Conservation (phyloP, 2,329 filamentous ascomycete genomes). For the Pseudocercospora ulei region DNA sequence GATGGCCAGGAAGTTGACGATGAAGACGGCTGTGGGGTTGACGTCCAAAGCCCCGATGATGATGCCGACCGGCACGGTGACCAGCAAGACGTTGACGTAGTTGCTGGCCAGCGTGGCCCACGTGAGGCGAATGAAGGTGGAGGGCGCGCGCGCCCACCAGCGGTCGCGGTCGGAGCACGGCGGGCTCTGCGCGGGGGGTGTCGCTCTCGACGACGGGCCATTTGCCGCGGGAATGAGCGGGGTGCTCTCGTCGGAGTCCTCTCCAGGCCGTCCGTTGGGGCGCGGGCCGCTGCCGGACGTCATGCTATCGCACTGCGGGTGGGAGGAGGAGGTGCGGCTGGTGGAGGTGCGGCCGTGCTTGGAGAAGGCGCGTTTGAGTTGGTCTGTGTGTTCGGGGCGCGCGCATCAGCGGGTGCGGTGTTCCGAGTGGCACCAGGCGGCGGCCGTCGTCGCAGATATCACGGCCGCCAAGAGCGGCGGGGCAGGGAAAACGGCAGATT, state of each 20-base stretch:
- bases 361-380: conserved; percentile 22
- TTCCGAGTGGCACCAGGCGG: conserved; percentile 1
- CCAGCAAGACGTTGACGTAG: conserved; percentile 59
- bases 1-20: conserved; percentile 72
- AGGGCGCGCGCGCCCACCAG: conserved; percentile 20
- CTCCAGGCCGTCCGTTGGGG: conserved; percentile 19
- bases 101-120: conserved; percentile 43
- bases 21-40: conserved; percentile 59
- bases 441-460: background rate
- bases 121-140: conserved; percentile 23
- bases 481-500: background rate
- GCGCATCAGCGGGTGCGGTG: conserved; percentile 7
- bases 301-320: conserved; percentile 15
- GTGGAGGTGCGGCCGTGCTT: conserved; percentile 25
- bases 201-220: conserved; percentile 14
- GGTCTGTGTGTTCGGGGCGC: conserved; percentile 7
- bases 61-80: conserved; percentile 66
- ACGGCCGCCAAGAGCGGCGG: conserved; percentile 2
- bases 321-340: conserved; percentile 16
- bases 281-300: conserved; percentile 12
- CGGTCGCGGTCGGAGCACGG: conserved; percentile 18
- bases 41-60: conserved; percentile 53
- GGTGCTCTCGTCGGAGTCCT: conserved; percentile 26
- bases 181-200: conserved; percentile 15
- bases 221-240: conserved; percentile 25